Evolutionary conservation across 73 alveolate species (phyloP), one percentile per base, ranked within the genome.

Genomic region (Halteria grandinella): DNA sequence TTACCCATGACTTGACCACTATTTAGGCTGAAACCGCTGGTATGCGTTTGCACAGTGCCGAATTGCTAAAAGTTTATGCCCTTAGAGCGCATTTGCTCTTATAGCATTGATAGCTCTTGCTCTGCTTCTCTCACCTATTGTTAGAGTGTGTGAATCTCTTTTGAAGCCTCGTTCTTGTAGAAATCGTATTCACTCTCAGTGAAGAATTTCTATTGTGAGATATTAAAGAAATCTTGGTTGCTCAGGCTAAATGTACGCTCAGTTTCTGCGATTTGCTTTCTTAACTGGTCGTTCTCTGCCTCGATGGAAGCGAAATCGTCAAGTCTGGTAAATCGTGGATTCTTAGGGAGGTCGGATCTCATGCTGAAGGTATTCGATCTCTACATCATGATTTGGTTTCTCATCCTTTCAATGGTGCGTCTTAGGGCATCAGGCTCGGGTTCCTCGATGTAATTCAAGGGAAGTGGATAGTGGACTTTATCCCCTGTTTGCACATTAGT

Each of bases 401-500:
- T 69, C 55, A 89, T 72, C 33, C 92, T 59, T 5, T 60, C 76
- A 11, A 89, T 87, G 10, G 92, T 86, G 31, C 73, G 47, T 52
- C 85, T 55, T 27, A 89, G 66, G 21, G 60, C 15, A 29, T 86
- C 89, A 2, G 73, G 31, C 37, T 87, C 86, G 10, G 97, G 94
- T 45, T 75, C 77, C 17, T 58, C 93, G 18, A 60, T 75, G 59
- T 15, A 85, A 23, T 57, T 54, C 0, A 89, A 64, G 10, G 96
- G 92, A 10, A 89, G 69, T 21, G 96, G 96, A 70, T 89, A 89
- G 53, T 85, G 92, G 18, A 89, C 96, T 50, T 79, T 76, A 48
- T 89, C 96, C n/a, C n/a, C n/a, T n/a, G n/a, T n/a, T n/a, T n/a
- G n/a, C 20, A 79, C 66, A 33, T 89, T 93, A 1, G 58, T 75